Evolutionary conservation across 1,284 basidiomycete species (phyloP).

Genomic region (Moesziomyces sp.): DNA sequence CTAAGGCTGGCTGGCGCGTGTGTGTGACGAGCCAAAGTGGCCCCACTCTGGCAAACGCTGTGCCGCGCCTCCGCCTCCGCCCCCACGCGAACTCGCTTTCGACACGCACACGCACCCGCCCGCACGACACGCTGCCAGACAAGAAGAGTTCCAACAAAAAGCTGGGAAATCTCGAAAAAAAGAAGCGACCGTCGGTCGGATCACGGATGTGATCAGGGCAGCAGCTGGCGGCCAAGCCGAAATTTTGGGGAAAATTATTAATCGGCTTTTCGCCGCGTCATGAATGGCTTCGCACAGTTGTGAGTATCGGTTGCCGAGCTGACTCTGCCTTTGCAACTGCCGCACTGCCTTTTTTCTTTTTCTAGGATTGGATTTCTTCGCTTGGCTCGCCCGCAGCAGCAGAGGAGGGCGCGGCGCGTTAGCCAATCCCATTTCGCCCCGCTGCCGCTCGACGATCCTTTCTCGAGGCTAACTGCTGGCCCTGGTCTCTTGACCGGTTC

Average conservation of each 20-base stretch:
- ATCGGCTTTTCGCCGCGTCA: neutral
- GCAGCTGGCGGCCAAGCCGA: neutral
- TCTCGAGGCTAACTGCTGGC: too few species aligned
- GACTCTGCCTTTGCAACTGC: too few species aligned
- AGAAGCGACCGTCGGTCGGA: neutral
- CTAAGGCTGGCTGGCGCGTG: too few species aligned
- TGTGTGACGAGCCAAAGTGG: conserved; percentile 4
- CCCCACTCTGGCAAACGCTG: conserved; percentile 1
- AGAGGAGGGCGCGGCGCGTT: neutral
- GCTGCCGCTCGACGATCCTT: conserved; percentile 38
- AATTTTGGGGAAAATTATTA: conserved; percentile 1
- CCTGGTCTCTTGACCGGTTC: neutral
- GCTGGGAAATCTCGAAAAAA: neutral
- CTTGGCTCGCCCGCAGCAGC: too few species aligned
- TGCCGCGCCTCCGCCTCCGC: neutral
- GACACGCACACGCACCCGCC: too few species aligned
- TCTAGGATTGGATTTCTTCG: neutral
- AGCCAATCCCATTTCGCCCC: conserved; percentile 21
- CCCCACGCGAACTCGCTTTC: conserved; percentile 1
- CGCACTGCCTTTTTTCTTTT: neutral
- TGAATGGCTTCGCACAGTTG: neutral
- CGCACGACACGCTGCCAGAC: too few species aligned
- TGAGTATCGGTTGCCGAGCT: too few species aligned
- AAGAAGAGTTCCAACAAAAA: too few species aligned
- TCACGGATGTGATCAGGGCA: neutral